Evolutionary conservation across 352 stramenopile genomes (phyloP).

Genomic region (Globisporangium parvum): DNA sequence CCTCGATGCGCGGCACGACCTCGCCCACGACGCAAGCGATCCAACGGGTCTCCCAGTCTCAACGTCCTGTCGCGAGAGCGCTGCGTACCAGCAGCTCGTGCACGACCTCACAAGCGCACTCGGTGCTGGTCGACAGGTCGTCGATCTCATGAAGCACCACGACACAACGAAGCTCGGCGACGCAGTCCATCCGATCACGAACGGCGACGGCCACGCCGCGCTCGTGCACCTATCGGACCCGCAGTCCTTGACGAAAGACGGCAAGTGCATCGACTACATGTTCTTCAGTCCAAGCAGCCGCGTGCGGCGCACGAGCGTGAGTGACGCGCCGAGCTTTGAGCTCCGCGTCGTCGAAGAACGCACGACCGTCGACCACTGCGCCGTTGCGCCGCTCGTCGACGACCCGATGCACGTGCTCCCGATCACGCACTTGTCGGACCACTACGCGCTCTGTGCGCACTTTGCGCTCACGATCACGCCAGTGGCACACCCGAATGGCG

Average conservation of each 20-base stretch:
- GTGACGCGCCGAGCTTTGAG: slow-evolving; percentile 29
- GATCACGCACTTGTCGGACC: slow-evolving; percentile 78
- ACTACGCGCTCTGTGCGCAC: slow-evolving; percentile 55
- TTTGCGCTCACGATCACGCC: slow-evolving; percentile 43
- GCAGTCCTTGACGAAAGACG: slow-evolving; percentile 39
- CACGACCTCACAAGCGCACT: slow-evolving; percentile 38
- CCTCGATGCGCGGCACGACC: slow-evolving; percentile 67
- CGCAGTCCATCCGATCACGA: slow-evolving; percentile 68
- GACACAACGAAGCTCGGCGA: slow-evolving; percentile 41
- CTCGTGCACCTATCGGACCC: slow-evolving; percentile 47
- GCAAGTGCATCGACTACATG: slow-evolving; percentile 87
- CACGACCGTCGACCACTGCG: slow-evolving; percentile 57
- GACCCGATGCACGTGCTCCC: slow-evolving; percentile 23
- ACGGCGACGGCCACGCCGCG: slow-evolving; percentile 67
- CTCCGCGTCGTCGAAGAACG: slow-evolving; percentile 33
- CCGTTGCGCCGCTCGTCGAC: slow-evolving; percentile 16
- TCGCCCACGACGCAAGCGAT: slow-evolving; percentile 30
- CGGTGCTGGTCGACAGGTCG: slow-evolving; percentile 23
- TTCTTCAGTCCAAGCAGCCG: slow-evolving; percentile 53
- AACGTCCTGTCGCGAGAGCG: slow-evolving; percentile 48
- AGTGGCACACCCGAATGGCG: slow-evolving; percentile 40
- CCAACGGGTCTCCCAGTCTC: slow-evolving; percentile 15
- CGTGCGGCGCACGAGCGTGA: slow-evolving; percentile 16
- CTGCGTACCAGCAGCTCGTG: slow-evolving; percentile 55
- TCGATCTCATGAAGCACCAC: slow-evolving; percentile 69